Conservation (phyloP, 1,284 basidiomycete species). For the Naganishia albida region DNA sequence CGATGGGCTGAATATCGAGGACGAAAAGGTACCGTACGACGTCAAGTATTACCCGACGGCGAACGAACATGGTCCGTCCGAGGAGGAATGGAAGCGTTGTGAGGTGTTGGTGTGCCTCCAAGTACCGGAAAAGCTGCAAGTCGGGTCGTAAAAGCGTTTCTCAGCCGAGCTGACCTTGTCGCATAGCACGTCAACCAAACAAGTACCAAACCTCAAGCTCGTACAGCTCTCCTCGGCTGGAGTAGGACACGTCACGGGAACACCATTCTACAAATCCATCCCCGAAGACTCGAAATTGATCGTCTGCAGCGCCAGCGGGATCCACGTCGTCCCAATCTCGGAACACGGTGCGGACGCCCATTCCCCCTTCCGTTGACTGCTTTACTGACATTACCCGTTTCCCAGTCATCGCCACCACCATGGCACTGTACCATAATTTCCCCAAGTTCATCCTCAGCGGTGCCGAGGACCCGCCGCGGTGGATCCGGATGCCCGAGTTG, state of each 20-base stretch:
- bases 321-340: slow-evolving; percentile 36
- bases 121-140: slow-evolving; percentile 28
- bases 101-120: slow-evolving; percentile 21
- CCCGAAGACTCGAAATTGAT: slow-evolving; percentile 24
- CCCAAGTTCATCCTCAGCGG: slow-evolving; percentile 33
- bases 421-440: slow-evolving; percentile 33
- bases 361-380: not conserved
- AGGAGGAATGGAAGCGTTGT: slow-evolving; percentile 26
- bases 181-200: slow-evolving; percentile 28
- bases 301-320: slow-evolving; percentile 32
- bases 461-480: slow-evolving; percentile 9
- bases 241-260: slow-evolving; percentile 27
- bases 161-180: not conserved
- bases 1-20: not conserved
- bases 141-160: not conserved
- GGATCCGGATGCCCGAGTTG: slow-evolving; percentile 21
- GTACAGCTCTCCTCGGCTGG: slow-evolving; percentile 34
- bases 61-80: slow-evolving; percentile 11
- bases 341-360: slow-evolving; percentile 31
- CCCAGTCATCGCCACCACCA: slow-evolving; percentile 32
- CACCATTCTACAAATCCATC: slow-evolving; percentile 30
- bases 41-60: slow-evolving; percentile 22
- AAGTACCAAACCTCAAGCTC: slow-evolving; percentile 34
- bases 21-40: slow-evolving; percentile 13
- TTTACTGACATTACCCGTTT: not conserved